Evolutionary conservation across 2,329 filamentous ascomycete genomes (phyloP).

Genomic region (Talaromyces sp.): DNA sequence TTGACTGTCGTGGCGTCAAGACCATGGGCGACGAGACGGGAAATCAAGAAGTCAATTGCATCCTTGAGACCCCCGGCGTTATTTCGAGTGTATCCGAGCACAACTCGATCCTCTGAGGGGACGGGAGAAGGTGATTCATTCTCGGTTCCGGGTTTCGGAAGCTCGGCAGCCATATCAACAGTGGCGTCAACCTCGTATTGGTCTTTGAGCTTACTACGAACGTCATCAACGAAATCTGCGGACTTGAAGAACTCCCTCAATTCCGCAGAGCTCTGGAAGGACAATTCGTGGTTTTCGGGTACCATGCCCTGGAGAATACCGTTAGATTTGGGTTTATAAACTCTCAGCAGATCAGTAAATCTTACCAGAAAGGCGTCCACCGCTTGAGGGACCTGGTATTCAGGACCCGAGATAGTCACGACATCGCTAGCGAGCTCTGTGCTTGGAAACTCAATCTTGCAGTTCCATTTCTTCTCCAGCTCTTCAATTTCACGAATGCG

Average conservation of each 20-base stretch:
- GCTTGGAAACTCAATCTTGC: slow-evolving; percentile 97
- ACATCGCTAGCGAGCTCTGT: slow-evolving; percentile 96
- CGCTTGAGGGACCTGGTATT: slow-evolving; percentile 96
- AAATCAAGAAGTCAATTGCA: slow-evolving; percentile 88
- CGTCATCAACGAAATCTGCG: slow-evolving; percentile 70
- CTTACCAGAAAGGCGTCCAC: slow-evolving; percentile 86
- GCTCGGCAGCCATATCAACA: slow-evolving; percentile 50
- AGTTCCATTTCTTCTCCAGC: slow-evolving; percentile 98
- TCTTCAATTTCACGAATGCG: slow-evolving; percentile 87
- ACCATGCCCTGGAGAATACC: slow-evolving; percentile 74
- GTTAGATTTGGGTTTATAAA: not conserved
- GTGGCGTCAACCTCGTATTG: slow-evolving; percentile 90
- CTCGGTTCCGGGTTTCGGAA: slow-evolving; percentile 29
- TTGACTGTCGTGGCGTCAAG: slow-evolving; percentile 84
- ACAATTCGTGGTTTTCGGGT: slow-evolving; percentile 87
- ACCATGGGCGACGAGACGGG: slow-evolving; percentile 78
- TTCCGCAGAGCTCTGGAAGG: slow-evolving; percentile 69
- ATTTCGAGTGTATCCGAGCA: slow-evolving; percentile 88
- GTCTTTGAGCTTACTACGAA: slow-evolving; percentile 76
- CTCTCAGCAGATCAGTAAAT: slow-evolving; percentile 11
- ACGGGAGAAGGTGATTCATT: slow-evolving; percentile 39
- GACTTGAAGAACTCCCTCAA: slow-evolving; percentile 79
- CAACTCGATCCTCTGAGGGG: slow-evolving; percentile 50
- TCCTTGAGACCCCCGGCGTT: slow-evolving; percentile 93
- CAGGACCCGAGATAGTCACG: slow-evolving; percentile 89